Conservation (phyloP, 1,139 yeast genomes). For the Hansenula anomala region DNA sequence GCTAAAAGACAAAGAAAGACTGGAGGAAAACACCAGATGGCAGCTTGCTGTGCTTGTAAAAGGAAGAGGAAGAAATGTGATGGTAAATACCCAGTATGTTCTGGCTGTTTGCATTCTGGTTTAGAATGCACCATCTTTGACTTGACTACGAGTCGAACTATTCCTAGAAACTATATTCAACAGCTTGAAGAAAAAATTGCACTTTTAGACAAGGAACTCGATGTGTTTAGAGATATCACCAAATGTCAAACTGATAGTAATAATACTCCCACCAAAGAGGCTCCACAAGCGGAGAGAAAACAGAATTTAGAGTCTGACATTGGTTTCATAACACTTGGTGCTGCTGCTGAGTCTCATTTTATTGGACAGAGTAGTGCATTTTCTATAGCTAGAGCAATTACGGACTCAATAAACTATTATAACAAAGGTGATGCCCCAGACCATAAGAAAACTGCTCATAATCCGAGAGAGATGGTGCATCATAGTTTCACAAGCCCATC, state of each 20-base stretch:
- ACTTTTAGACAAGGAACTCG: too few species aligned
- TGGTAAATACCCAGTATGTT: slow-evolving; percentile 44
- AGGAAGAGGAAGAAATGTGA: slow-evolving; percentile 46
- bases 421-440: too few species aligned
- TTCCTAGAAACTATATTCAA: slow-evolving; percentile 43
- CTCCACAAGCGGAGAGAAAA: too few species aligned
- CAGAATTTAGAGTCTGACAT: slow-evolving; percentile 22
- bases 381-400: slow-evolving; percentile 24
- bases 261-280: too few species aligned
- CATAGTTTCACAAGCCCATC: slow-evolving; percentile 28
- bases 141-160: slow-evolving; percentile 46
- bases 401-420: slow-evolving; percentile 18
- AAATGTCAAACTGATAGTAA: too few species aligned
- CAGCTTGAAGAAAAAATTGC: slow-evolving; percentile 32
- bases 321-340: slow-evolving; percentile 24
- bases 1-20: background rate
- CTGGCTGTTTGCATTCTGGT: slow-evolving; percentile 37
- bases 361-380: slow-evolving; percentile 26
- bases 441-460: background rate
- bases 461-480: too few species aligned
- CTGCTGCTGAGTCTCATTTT: slow-evolving; percentile 23
- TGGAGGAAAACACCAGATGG: slow-evolving; percentile 23
- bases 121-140: slow-evolving; percentile 46
- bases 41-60: slow-evolving; percentile 27
- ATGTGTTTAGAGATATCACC: background rate